Evolutionary conservation across 1,284 basidiomycete genomes (phyloP).

Genomic region (Ustilago curta): DNA sequence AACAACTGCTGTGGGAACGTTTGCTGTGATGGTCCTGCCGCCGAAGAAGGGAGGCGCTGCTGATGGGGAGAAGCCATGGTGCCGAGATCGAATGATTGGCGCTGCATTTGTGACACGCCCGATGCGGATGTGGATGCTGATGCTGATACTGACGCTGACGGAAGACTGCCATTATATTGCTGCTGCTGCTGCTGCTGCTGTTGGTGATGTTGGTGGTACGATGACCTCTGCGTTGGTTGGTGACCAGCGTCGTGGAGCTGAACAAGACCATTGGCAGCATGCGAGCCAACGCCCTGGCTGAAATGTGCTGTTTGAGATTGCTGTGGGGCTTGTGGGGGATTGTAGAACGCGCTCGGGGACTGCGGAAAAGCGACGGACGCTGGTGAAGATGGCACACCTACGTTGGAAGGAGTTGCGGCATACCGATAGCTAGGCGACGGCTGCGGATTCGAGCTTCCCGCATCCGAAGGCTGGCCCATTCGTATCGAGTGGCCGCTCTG

Average conservation of each 20-base stretch:
- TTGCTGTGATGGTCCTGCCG: conserved; percentile 16
- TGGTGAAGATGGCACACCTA: background rate
- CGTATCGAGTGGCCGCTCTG: conserved; percentile 1
- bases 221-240: background rate
- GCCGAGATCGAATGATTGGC: conserved; percentile 9
- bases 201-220: background rate
- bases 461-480: conserved; percentile 8
- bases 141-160: background rate
- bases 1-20: conserved; percentile 10
- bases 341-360: background rate
- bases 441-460: background rate
- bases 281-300: background rate
- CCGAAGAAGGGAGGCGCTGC: conserved; percentile 7
- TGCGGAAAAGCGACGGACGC: background rate
- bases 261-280: background rate
- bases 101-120: conserved; percentile 2
- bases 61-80: conserved; percentile 7
- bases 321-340: conserved; percentile 1
- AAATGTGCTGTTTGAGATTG: conserved; percentile 6
- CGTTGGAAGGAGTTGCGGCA: background rate
- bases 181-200: conserved; percentile 15
- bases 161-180: conserved; percentile 6
- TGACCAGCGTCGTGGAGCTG: conserved; percentile 9
- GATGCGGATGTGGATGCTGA: background rate
- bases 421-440: conserved; percentile 15